Percentiles rank a stretch among this genome's conserved stretches.
These are phyloP conservation scores for Fusarium azukiicola DNA, from an alignment of 2,329 filamentous ascomycete species.

Conservation along the genomic window DNA sequence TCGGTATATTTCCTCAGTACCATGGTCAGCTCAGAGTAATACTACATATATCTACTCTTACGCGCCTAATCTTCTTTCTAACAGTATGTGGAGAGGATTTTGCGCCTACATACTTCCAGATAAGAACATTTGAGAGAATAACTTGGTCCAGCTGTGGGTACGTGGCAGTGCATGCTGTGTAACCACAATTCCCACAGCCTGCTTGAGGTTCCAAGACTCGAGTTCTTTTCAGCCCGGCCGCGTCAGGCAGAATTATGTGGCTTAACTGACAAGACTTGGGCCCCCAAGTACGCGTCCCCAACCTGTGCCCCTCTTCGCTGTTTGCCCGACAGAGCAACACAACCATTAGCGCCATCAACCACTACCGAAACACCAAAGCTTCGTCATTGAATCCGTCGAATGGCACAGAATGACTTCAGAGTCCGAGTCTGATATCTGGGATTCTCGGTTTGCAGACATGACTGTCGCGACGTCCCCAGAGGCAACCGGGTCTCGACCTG, in stretches of 20 bases:
- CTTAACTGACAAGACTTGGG: background rate
- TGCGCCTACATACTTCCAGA: background rate
- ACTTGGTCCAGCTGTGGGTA: background rate
- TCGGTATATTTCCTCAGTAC: no score
- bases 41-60: no score
- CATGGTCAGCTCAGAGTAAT: no score
- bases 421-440: conserved; percentile 17
- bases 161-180: background rate
- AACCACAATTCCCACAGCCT: background rate
- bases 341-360: background rate
- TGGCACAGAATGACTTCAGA: background rate
- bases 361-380: background rate
- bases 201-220: background rate
- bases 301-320: background rate
- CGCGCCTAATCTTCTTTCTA: no score
- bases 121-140: background rate
- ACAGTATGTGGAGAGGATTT: background rate
- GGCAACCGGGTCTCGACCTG: background rate
- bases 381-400: background rate
- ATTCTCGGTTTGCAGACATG: conserved; percentile 10
- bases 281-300: background rate
- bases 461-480: background rate
- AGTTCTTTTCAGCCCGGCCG: background rate
- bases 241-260: background rate
- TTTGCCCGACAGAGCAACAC: background rate